These are phyloP conservation scores for Xylaria acuta DNA, from an alignment of 495 filamentous ascomycete genomes.

Conservation along the genomic window DNA sequence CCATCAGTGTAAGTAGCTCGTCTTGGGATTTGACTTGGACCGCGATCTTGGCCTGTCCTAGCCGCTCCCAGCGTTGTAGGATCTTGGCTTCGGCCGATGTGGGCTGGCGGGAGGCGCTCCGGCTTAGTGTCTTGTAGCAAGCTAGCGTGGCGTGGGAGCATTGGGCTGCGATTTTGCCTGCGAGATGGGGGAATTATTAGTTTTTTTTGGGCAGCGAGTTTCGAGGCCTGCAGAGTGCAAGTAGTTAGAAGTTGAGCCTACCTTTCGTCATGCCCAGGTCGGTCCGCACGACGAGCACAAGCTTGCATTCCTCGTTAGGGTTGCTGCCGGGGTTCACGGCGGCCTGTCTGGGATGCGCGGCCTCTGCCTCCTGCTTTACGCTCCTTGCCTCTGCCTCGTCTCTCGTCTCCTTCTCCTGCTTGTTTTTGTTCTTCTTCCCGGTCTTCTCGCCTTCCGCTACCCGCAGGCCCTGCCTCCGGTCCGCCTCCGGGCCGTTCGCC, in stretches of 20 bases:
- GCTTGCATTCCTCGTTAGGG: conserved; percentile 84
- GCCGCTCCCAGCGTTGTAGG: conserved; percentile 82
- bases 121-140: conserved; percentile 84
- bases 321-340: conserved; percentile 49
- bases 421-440: conserved; percentile 22
- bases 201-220: not conserved
- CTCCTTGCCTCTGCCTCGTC: conserved; percentile 21
- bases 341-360: conserved; percentile 14
- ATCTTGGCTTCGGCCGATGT: conserved; percentile 63
- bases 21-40: conserved; percentile 85
- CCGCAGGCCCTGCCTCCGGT: conserved; percentile 55
- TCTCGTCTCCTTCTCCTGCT: conserved; percentile 8
- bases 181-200: not conserved
- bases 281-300: conserved; percentile 89
- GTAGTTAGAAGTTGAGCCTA: conserved; percentile 46
- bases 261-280: conserved; percentile 97
- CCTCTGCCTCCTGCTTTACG: conserved; percentile 21
- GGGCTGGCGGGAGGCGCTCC: conserved; percentile 53
- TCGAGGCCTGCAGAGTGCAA: not conserved
- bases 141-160: conserved; percentile 94
- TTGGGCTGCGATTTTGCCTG: conserved; percentile 98
- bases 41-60: conserved; percentile 91
- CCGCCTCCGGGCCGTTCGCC: conserved; percentile 57
- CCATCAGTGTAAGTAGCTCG: conserved; percentile 77
- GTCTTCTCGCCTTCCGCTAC: conserved; percentile 18